Percentiles rank a stretch among this genome's conserved stretches.
Conservation (phyloP, 169 alveolate species). For the Plasmodium relictum region DNA sequence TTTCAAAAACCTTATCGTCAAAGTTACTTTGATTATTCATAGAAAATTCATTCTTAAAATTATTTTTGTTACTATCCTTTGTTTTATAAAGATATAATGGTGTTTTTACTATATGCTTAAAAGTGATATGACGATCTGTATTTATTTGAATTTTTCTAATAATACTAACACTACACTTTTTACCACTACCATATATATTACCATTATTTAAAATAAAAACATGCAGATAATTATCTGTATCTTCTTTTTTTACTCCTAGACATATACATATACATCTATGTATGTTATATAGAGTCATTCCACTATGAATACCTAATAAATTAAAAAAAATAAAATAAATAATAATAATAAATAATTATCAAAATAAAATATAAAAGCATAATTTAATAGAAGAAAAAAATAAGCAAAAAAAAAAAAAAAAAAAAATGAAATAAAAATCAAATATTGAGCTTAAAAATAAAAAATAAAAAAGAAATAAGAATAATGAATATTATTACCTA, state of each 20-base stretch:
- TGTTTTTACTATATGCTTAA: constrained; percentile 65
- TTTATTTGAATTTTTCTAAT: constrained; percentile 74
- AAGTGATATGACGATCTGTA: constrained; percentile 68
- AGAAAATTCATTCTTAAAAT: constrained; percentile 1
- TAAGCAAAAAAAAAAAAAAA: neutral
- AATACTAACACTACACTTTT: constrained; percentile 75
- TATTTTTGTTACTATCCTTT: constrained; percentile 46
- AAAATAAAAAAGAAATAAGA: constrained; percentile 10
- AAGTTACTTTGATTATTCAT: neutral
- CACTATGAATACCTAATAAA: constrained; percentile 66
- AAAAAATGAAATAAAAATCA: neutral
- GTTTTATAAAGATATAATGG: constrained; percentile 62
- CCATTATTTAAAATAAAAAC: constrained; percentile 71
- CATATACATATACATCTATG: constrained; percentile 74
- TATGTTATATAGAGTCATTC: constrained; percentile 72
- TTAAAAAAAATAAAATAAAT: neutral
- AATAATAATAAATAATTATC: constrained; percentile 2
- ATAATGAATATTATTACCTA: constrained; percentile 29
- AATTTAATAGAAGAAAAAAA: neutral
- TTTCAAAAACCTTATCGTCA: neutral
- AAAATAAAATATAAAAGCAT: no score
- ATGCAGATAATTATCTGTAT: constrained; percentile 66
- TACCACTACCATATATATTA: constrained; percentile 72
- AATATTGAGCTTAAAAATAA: neutral
- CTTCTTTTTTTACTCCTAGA: constrained; percentile 69